Conservation (phyloP, 768 basidiomycete genomes). For the Myochromella boudieri region DNA sequence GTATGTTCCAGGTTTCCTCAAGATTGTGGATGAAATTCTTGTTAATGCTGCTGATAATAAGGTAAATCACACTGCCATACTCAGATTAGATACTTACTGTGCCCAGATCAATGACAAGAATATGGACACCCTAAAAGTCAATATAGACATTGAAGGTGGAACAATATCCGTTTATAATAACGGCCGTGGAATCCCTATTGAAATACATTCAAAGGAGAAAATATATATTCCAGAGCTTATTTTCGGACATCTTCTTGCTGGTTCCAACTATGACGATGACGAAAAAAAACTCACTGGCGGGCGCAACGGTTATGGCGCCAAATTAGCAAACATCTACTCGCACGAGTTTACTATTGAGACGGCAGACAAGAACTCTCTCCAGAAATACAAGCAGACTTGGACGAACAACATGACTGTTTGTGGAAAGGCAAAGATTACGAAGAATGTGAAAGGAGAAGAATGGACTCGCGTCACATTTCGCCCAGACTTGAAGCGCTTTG, state of each 20-base stretch:
- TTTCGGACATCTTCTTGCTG: slow-evolving; percentile 92
- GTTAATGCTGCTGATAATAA: slow-evolving; percentile 99
- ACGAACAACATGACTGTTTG: slow-evolving; percentile 90
- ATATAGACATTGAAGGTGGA: slow-evolving; percentile 78
- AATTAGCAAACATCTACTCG: slow-evolving; percentile 98
- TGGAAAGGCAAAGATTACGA: slow-evolving; percentile 90
- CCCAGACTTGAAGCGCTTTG: slow-evolving; percentile 90
- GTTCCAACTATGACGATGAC: slow-evolving; percentile 97
- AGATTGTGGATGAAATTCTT: slow-evolving; percentile 98
- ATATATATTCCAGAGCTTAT: slow-evolving; percentile 97
- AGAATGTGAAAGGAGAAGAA: slow-evolving; percentile 84
- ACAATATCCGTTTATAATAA: slow-evolving; percentile 95
- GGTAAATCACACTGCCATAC: slow-evolving; percentile 40
- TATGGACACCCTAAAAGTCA: slow-evolving; percentile 93
- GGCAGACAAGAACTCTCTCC: slow-evolving; percentile 78
- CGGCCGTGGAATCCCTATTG: slow-evolving; percentile 94
- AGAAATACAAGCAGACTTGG: slow-evolving; percentile 97
- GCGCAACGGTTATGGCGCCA: slow-evolving; percentile 97
- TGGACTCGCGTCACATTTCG: slow-evolving; percentile 92
- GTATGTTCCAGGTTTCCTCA: slow-evolving; percentile 97
- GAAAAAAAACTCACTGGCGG: slow-evolving; percentile 99
- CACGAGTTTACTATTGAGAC: slow-evolving; percentile 95
- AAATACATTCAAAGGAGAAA: slow-evolving; percentile 90
- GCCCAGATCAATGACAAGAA: slow-evolving; percentile 82
- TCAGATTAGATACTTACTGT: neutral